Conservation (phyloP, 1,139 yeast genomes). For the Suhomyces taliae region DNA sequence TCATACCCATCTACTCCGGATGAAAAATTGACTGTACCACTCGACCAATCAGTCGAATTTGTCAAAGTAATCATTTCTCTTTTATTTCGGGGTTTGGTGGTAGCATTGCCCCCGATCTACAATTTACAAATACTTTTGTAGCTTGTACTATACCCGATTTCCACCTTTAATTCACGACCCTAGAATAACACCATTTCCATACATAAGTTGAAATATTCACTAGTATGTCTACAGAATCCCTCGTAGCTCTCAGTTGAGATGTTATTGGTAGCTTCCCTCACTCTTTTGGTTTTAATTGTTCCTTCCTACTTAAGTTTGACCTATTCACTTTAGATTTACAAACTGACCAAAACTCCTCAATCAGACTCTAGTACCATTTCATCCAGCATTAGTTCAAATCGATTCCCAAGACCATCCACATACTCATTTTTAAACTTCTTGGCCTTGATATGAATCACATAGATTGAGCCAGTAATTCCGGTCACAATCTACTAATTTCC, state of each 20-base stretch:
- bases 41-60: not conserved
- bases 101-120: not conserved
- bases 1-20: not conserved
- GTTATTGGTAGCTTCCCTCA: not conserved
- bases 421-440: not conserved
- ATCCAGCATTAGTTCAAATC: not conserved
- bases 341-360: slow-evolving; percentile 7
- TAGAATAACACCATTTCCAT: not conserved
- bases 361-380: not conserved
- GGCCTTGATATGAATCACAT: not conserved
- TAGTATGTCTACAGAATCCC: not conserved
- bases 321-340: slow-evolving; percentile 2
- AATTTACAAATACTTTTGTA: not conserved
- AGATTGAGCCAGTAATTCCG: not conserved
- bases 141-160: not conserved
- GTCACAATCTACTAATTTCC: not conserved
- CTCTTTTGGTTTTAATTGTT: not conserved
- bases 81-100: not conserved
- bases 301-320: not conserved
- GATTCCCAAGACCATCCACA: not conserved
- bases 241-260: not conserved
- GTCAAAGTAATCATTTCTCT: not conserved
- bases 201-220: not conserved
- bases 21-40: not conserved
- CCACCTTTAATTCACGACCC: not conserved